Evolutionary conservation across 768 basidiomycete species (phyloP), one percentile per base, ranked within the genome.

Genomic region (Phylloporus sp.): DNA sequence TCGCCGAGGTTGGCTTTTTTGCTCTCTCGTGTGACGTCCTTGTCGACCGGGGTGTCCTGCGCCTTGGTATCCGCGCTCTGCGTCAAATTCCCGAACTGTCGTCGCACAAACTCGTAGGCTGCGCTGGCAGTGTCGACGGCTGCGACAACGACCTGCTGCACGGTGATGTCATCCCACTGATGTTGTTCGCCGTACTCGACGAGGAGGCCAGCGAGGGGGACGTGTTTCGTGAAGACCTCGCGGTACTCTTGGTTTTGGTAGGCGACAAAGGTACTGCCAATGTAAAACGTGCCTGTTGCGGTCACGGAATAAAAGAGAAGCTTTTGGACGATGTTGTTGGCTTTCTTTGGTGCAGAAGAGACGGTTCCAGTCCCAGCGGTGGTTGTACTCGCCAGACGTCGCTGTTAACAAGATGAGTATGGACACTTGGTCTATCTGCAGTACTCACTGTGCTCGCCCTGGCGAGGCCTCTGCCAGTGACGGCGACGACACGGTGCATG

Each of bases 141-240:
- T 10, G 78, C 71, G 9, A 82, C 74, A 53, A 86, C 60, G 38
- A 81, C 76, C 54, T 85, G 76, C 46, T 79, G 74, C 18, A 82
- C 53, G 28, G 90, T 89, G 54, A 91, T 70, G 6, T 76, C 80
- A 59, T 94, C 88, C 89, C 91, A 94, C 13, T 82, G 78, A 50
- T 83, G 74, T 26, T 79, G 75, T 62, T 97, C 91, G 10, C 87
- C 88, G 62, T 83, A 92, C 52, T 94, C 86, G 35, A 95, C 75
- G 69, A 95, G 76, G 16, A 79, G 64, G 55, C 86, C 80, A 26
- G 85, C 93, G 34, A 90, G 76, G 2, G 95, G 95, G 48, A 94
- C 82, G 38, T 80, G 76, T 59, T 85, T 81, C 50, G 83, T 78
- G 76, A 97, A 97, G 66, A 95, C 78, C 58, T 95, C 88, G 64